These are phyloP conservation scores for Mortierella sp. DNA, from an alignment of 371 early-diverging fungal species.

Conservation along the genomic window DNA sequence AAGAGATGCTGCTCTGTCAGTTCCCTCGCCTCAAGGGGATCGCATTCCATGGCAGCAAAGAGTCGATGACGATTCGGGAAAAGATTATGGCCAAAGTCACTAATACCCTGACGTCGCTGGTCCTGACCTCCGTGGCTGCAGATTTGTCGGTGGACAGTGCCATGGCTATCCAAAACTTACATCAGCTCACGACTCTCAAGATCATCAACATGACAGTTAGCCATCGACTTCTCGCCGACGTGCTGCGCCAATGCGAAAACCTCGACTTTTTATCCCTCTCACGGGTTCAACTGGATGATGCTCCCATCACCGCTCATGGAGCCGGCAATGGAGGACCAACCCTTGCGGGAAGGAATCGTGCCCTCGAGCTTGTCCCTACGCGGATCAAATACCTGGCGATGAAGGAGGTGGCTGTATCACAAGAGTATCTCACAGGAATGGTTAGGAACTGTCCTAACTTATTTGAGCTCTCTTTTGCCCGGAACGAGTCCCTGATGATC, in stretches of 20 bases:
- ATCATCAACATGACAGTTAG: slow-evolving; percentile 21
- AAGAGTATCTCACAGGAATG: slow-evolving; percentile 22
- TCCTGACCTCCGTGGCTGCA: slow-evolving; percentile 25
- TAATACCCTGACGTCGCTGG: slow-evolving; percentile 29
- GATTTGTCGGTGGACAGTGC: slow-evolving; percentile 13
- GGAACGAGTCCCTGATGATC: slow-evolving; percentile 33
- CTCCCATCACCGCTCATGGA: background rate
- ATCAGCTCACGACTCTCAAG: slow-evolving; percentile 35
- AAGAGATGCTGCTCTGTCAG: slow-evolving; percentile 36
- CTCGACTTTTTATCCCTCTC: slow-evolving; percentile 50
- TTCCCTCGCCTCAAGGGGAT: slow-evolving; percentile 35
- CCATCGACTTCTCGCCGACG: slow-evolving; percentile 6
- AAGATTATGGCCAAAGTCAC: slow-evolving; percentile 30
- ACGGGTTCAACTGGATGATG: slow-evolving; percentile 10
- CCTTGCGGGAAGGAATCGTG: background rate
- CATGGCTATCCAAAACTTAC: slow-evolving; percentile 23
- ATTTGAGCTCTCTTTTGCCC: slow-evolving; percentile 49
- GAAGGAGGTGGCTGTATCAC: slow-evolving; percentile 23
- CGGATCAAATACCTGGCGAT: slow-evolving; percentile 42
- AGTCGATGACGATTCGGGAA: slow-evolving; percentile 27
- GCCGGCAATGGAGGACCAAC: background rate
- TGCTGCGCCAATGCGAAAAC: slow-evolving; percentile 27
- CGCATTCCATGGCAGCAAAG: slow-evolving; percentile 34
- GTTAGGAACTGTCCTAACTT: slow-evolving; percentile 37
- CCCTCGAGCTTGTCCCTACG: slow-evolving; percentile 1